Conservation (phyloP, 768 basidiomycete genomes). For the Lentinus tigrinus region DNA sequence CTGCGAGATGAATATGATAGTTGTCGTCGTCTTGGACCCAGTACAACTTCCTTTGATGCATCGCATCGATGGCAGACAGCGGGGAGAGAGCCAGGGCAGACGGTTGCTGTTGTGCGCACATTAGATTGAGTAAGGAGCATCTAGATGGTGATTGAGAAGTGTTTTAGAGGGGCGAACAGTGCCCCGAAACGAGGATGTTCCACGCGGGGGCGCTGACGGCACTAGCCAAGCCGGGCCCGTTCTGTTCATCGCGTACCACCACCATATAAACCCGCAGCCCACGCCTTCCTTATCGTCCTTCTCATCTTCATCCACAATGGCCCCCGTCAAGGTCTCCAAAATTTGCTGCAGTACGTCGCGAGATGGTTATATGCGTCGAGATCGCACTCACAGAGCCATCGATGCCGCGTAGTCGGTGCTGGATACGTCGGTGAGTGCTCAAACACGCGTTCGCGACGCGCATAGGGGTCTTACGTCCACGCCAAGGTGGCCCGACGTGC, state of each 20-base stretch:
- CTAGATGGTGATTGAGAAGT: constrained; percentile 1
- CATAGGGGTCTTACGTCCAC: background rate
- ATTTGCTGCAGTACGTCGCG: constrained; percentile 82
- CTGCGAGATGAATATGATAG: no score
- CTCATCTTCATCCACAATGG: constrained; percentile 36
- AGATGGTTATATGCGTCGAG: constrained; percentile 19
- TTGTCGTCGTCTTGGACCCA: no score
- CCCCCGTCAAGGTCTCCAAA: constrained; percentile 65
- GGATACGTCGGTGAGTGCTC: constrained; percentile 83
- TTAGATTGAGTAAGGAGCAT: background rate
- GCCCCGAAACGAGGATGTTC: constrained; percentile 3
- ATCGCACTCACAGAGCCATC: background rate
- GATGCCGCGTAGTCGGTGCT: constrained; percentile 61
- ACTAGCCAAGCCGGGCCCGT: constrained; percentile 3
- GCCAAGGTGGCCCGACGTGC: constrained; percentile 87
- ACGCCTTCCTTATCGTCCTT: constrained; percentile 18
- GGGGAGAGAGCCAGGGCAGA: no score
- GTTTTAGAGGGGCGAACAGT: background rate
- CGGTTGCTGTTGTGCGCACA: no score
- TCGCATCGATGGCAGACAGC: no score
- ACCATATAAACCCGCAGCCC: constrained; percentile 18
- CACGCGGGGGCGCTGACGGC: background rate
- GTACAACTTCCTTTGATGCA: no score
- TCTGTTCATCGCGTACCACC: constrained; percentile 8
- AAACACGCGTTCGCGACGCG: background rate